Evolutionary conservation across 805 yeast species (phyloP), one percentile per base, ranked within the genome.

Genomic region (Zygosaccharomyces pseudorouxii): DNA sequence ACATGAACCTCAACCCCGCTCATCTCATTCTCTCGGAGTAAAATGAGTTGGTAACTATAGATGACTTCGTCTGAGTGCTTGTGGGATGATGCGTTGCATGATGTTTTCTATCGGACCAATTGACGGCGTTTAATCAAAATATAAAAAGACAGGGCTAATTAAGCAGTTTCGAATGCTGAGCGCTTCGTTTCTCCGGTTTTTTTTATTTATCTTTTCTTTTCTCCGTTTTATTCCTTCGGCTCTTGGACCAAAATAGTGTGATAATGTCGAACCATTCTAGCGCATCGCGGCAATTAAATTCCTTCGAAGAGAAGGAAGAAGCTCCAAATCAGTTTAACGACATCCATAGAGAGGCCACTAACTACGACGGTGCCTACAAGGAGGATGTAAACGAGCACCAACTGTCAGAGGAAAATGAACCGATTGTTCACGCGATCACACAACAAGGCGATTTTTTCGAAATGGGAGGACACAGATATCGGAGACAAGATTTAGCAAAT

Each of bases 401-500:
- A 3, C 10, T 11, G 12, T 14, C 19, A 7, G 37, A 33, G 11
- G 37, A 5, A 14, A 22, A 43, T 20, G 45, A 46, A 29, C 54
- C 52, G 4, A 53, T 54, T 43, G 50, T 55, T 9, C 56, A 61
- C 16, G 47, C 52, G 30, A 51, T 62, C 4, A 63, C 68, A 10
- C 55, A 55, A n/a, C 60, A 67, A 42, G 71, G 71, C 39, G 73
- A 69, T 33, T 55, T 59, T 38, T 55, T 74, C 40, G 72, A 70
- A 48, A 55, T 74, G 44, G 78, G 77, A 7, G 61, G 67, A 44
- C 62, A 60, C 22, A 69, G 70, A 11, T 72, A 79, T 63, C 70
- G 72, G 48, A 73, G 78, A 46, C 71, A 71, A 25, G 89, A 84
- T 48, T 75, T 84, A 53, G 64, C 79, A 54, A 71, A 71, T 29